These are phyloP conservation scores for Barnettozyma pratensis DNA, from an alignment of 805 yeast genomes.

Conservation along the genomic window DNA sequence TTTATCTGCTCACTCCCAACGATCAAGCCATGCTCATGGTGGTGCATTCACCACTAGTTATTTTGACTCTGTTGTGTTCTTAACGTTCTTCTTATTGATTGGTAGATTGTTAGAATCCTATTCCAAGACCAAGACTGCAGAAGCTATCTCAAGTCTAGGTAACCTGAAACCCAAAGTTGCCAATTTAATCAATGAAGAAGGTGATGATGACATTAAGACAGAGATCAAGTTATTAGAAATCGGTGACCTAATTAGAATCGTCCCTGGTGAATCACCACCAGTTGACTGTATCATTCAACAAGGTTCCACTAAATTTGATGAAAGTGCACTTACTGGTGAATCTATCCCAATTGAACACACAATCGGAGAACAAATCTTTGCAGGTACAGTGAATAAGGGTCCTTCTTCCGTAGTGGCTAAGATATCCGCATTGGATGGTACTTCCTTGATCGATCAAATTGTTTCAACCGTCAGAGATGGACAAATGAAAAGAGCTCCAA, in stretches of 20 bases:
- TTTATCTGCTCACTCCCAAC: constrained; percentile 33
- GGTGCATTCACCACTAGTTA: constrained; percentile 57
- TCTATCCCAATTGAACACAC: constrained; percentile 51
- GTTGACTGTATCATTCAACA: constrained; percentile 48
- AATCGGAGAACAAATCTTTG: constrained; percentile 62
- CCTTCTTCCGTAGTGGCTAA: constrained; percentile 47
- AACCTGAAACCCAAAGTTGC: constrained; percentile 47
- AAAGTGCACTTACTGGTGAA: constrained; percentile 60
- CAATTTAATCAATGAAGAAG: constrained; percentile 31
- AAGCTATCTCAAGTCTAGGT: constrained; percentile 52
- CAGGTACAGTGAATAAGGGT: constrained; percentile 69
- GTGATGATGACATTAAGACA: constrained; percentile 29
- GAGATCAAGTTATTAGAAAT: constrained; percentile 43
- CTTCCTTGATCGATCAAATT: constrained; percentile 65
- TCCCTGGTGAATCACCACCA: constrained; percentile 57
- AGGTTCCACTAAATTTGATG: constrained; percentile 49
- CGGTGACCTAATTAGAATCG: constrained; percentile 44
- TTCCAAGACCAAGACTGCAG: constrained; percentile 63
- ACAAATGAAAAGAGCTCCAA: constrained; percentile 66
- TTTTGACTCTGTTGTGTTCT: constrained; percentile 75
- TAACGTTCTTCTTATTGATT: constrained; percentile 64
- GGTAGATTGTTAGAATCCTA: constrained; percentile 66
- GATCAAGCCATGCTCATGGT: constrained; percentile 4
- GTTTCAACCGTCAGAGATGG: constrained; percentile 69
- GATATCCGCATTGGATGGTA: constrained; percentile 54